phyloP scores from a whole-genome alignment of 1,139 yeast species.

The Wickerhamomyces sp. region DNA sequence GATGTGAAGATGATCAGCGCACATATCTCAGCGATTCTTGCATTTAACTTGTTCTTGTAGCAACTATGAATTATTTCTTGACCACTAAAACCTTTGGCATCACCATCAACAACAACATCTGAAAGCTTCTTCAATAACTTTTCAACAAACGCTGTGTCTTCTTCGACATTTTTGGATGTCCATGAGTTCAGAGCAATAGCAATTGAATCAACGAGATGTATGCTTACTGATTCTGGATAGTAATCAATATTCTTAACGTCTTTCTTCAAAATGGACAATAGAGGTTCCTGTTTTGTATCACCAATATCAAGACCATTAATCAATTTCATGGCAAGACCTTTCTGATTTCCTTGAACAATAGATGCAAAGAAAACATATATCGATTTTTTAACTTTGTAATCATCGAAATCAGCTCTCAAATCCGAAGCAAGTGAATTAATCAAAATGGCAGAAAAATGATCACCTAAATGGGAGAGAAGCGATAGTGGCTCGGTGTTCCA shows the following conservation, averaged over 20 bases:
- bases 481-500: slow-evolving; percentile 70
- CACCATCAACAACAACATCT: slow-evolving; percentile 16
- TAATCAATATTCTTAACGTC: slow-evolving; percentile 47
- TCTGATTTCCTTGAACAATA: slow-evolving; percentile 74
- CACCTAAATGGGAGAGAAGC: slow-evolving; percentile 73
- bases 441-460: slow-evolving; percentile 53
- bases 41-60: slow-evolving; percentile 51
- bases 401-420: slow-evolving; percentile 54
- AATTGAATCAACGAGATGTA: slow-evolving; percentile 60
- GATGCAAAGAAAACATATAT: slow-evolving; percentile 73
- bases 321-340: slow-evolving; percentile 76
- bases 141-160: slow-evolving; percentile 46
- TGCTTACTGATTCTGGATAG: slow-evolving; percentile 44
- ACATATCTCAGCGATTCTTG: slow-evolving; percentile 69
- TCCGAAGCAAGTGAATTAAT: slow-evolving; percentile 56
- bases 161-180: slow-evolving; percentile 50
- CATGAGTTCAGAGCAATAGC: slow-evolving; percentile 64
- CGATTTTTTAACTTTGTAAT: slow-evolving; percentile 48
- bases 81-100: slow-evolving; percentile 13
- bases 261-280: slow-evolving; percentile 56
- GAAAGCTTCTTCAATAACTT: slow-evolving; percentile 40
- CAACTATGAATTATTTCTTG: slow-evolving; percentile 39
- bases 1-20: slow-evolving; percentile 69
- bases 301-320: slow-evolving; percentile 60
- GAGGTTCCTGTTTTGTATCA: slow-evolving; percentile 27